Percentiles rank a stretch among this genome's conserved stretches.
Conservation (phyloP, 768 basidiomycete genomes). For the Calocera cornea region DNA sequence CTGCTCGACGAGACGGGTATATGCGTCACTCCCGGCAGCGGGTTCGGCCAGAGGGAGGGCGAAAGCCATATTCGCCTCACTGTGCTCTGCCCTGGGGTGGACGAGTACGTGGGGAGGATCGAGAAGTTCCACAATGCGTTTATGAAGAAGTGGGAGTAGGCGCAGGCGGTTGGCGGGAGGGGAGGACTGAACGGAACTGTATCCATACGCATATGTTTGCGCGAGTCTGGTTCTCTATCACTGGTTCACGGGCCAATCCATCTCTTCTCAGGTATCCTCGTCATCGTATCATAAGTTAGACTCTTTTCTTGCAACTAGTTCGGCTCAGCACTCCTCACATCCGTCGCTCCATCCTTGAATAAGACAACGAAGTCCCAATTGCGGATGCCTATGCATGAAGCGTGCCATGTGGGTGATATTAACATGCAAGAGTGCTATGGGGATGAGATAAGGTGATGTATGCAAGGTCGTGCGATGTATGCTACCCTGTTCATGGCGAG, state of each 20-base stretch:
- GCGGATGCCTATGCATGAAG: no score
- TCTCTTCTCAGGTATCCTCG: not conserved
- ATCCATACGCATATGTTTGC: not conserved
- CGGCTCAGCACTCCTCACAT: no score
- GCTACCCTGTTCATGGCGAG: not conserved
- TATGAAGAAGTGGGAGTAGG: conserved; percentile 33
- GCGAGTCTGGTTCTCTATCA: no score
- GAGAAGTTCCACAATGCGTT: conserved; percentile 60
- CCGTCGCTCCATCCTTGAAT: no score
- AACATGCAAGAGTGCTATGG: no score
- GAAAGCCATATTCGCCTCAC: conserved; percentile 88
- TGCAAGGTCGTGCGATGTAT: not conserved
- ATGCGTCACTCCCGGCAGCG: conserved; percentile 84
- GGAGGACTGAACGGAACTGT: not conserved
- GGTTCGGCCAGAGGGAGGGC: conserved; percentile 86
- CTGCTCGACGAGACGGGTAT: conserved; percentile 84
- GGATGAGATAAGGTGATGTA: not conserved
- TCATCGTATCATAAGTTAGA: not conserved
- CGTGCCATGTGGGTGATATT: no score
- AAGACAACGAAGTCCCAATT: no score
- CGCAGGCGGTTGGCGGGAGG: not conserved
- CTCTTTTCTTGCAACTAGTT: no score
- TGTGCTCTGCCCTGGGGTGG: conserved; percentile 86
- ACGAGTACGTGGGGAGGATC: conserved; percentile 77
- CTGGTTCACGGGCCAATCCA: not conserved